Evolutionary conservation across 345 rosid genomes (phyloP).

Genomic region (Pelargonium nanum): DNA sequence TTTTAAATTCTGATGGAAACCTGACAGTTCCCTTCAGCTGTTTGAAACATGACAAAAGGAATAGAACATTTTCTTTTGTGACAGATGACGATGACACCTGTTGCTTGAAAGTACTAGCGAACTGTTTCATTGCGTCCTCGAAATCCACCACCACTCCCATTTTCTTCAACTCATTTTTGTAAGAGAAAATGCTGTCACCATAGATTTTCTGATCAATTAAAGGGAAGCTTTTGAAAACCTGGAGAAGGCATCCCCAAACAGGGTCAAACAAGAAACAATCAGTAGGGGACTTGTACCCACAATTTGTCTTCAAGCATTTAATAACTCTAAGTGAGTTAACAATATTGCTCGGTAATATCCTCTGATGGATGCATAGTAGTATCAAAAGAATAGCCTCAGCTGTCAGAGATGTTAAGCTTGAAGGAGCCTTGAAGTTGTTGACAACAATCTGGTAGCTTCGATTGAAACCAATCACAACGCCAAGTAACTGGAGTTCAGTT

Average conservation of each 20-base stretch:
- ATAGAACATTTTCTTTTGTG: slow-evolving; percentile 19
- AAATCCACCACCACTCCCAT: slow-evolving; percentile 39
- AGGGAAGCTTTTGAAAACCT: slow-evolving; percentile 39
- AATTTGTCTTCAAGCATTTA: slow-evolving; percentile 40
- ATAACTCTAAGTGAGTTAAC: slow-evolving; percentile 13
- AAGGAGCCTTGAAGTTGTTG: slow-evolving; percentile 27
- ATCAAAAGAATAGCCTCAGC: slow-evolving; percentile 36
- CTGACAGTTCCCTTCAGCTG: slow-evolving; percentile 13
- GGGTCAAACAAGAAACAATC: slow-evolving; percentile 47
- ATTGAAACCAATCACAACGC: slow-evolving; percentile 31
- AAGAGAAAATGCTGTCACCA: slow-evolving; percentile 18
- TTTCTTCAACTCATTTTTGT: slow-evolving; percentile 30
- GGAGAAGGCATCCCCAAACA: slow-evolving; percentile 45
- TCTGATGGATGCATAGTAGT: slow-evolving; percentile 25
- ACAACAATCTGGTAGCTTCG: slow-evolving; percentile 23
- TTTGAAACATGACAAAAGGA: slow-evolving; percentile 40
- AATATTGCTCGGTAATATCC: slow-evolving; percentile 10
- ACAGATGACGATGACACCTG: slow-evolving; percentile 23
- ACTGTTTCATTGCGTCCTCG: slow-evolving; percentile 31
- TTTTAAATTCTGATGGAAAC: slow-evolving; percentile 25
- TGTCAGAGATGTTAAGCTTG: slow-evolving; percentile 11
- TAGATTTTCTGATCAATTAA: slow-evolving; percentile 31
- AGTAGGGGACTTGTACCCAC: slow-evolving; percentile 34
- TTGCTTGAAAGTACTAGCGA: slow-evolving; percentile 26
- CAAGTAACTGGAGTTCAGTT: slow-evolving; percentile 47